A percentile compares a stretch with the other conserved stretches of the same genome.
phyloP scores from a whole-genome alignment of 2,329 filamentous ascomycete genomes.

The Pseudogymnoascus destructans region DNA sequence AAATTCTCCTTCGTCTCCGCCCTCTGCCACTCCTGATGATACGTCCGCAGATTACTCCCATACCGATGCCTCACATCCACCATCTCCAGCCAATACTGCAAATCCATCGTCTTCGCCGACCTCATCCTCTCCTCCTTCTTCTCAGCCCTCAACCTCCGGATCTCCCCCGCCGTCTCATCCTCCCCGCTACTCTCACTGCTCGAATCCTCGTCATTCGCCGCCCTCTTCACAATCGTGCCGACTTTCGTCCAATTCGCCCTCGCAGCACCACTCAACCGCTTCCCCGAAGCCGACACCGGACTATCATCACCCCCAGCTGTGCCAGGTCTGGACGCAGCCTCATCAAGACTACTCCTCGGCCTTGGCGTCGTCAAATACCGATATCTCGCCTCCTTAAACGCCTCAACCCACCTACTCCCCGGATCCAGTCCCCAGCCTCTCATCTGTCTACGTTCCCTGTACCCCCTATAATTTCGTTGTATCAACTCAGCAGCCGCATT shows the following conservation, averaged over 20 bases:
- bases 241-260: slow-evolving; percentile 64
- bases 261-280: slow-evolving; percentile 35
- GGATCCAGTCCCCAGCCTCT: slow-evolving; percentile 46
- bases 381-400: slow-evolving; percentile 43
- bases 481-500: slow-evolving; percentile 42
- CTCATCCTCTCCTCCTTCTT: slow-evolving; percentile 45
- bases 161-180: slow-evolving; percentile 27
- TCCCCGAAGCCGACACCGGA: slow-evolving; percentile 8
- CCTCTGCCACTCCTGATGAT: slow-evolving; percentile 75
- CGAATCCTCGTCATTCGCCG: slow-evolving; percentile 50
- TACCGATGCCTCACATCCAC: slow-evolving; percentile 79
- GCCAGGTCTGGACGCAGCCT: not conserved
- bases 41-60: slow-evolving; percentile 66
- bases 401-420: slow-evolving; percentile 28
- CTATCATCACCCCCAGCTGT: slow-evolving; percentile 1
- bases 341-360: slow-evolving; percentile 18
- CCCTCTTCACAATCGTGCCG: slow-evolving; percentile 55
- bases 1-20: slow-evolving; percentile 71
- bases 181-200: slow-evolving; percentile 14
- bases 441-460: slow-evolving; percentile 58
- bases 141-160: slow-evolving; percentile 32
- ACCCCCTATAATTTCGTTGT: slow-evolving; percentile 65
- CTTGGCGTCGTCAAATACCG: slow-evolving; percentile 35
- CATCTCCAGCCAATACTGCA: slow-evolving; percentile 72
- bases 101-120: slow-evolving; percentile 65